Percentiles rank a stretch among this genome's conserved stretches.
Conservation (phyloP, 371 early-diverging fungal species). For the Rhizopus stolonifer region DNA sequence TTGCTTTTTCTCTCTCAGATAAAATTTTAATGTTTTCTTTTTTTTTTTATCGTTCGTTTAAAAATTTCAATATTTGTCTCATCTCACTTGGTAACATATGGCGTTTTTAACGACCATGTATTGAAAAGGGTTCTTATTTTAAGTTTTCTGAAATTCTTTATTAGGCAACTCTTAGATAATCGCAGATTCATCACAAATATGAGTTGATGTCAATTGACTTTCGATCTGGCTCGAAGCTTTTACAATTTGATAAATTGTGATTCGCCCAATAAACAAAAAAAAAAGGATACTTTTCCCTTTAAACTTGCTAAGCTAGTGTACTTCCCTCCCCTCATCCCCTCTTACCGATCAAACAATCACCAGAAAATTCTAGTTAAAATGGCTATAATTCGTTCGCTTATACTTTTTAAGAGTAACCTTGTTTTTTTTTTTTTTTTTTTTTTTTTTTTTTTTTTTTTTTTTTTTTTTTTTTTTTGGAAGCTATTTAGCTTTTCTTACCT, state of each 20-base stretch:
- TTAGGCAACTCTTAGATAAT: too few species aligned
- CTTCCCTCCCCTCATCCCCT: too few species aligned
- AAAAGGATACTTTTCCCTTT: too few species aligned
- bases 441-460: neutral
- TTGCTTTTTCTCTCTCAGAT: neutral
- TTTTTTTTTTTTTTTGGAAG: too few species aligned
- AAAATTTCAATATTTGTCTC: neutral
- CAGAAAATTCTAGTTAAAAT: slow-evolving; percentile 3
- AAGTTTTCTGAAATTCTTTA: neutral
- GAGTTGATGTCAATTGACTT: too few species aligned
- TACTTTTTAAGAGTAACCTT: neutral
- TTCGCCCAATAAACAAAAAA: too few species aligned
- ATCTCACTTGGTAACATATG: neutral
- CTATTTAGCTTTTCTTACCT: neutral
- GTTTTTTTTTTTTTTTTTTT: neutral
- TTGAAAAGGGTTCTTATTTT: neutral
- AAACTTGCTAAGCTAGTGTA: too few species aligned
- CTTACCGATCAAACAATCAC: neutral
- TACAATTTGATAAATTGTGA: too few species aligned
- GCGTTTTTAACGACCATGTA: neutral
- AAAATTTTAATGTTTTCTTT: neutral
- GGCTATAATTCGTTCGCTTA: neutral
- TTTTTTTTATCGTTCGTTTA: neutral
- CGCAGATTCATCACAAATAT: neutral
- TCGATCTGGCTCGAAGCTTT: too few species aligned